Evolutionary conservation across 73 alveolate genomes (phyloP).

Genomic region (Tetrahymena malaccensis): DNA sequence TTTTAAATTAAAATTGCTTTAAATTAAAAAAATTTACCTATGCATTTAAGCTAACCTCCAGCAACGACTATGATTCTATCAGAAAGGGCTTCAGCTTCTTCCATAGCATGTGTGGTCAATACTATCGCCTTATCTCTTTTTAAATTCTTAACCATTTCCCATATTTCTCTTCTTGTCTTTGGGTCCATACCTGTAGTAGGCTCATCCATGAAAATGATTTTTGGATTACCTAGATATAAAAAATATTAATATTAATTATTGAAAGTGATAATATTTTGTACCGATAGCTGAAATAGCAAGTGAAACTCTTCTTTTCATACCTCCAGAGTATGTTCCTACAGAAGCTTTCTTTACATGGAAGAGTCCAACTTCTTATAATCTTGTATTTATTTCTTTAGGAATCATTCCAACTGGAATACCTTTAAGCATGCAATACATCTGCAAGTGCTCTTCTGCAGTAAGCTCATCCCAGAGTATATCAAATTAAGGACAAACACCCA

Average conservation of each 20-base stretch:
- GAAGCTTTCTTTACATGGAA: slow-evolving; percentile 51
- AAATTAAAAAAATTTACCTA: background rate
- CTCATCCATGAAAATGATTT: slow-evolving; percentile 59
- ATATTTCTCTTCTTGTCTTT: slow-evolving; percentile 66
- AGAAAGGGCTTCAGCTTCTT: slow-evolving; percentile 95
- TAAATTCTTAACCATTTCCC: slow-evolving; percentile 66
- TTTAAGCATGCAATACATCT: slow-evolving; percentile 55
- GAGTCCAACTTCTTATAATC: slow-evolving; percentile 49
- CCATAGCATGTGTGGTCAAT: slow-evolving; percentile 96
- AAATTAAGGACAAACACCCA: slow-evolving; percentile 81
- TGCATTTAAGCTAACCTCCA: slow-evolving; percentile 86
- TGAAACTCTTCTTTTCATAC: slow-evolving; percentile 95
- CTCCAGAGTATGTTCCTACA: slow-evolving; percentile 86
- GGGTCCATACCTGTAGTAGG: slow-evolving; percentile 91
- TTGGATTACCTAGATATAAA: slow-evolving; percentile 29
- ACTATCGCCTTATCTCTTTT: slow-evolving; percentile 77
- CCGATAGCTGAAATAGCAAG: slow-evolving; percentile 82
- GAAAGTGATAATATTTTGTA: slow-evolving; percentile 63
- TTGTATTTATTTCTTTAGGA: slow-evolving; percentile 34
- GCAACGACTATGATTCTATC: slow-evolving; percentile 93
- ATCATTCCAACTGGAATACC: slow-evolving; percentile 53
- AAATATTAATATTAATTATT: slow-evolving; percentile 9
- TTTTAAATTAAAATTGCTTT: too few relatives aligned
- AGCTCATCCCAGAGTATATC: slow-evolving; percentile 80
- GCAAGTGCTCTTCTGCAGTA: slow-evolving; percentile 80